Evolutionary conservation across 192 early-diverging fungal species (phyloP).

Genomic region (Coemansia sp.): DNA sequence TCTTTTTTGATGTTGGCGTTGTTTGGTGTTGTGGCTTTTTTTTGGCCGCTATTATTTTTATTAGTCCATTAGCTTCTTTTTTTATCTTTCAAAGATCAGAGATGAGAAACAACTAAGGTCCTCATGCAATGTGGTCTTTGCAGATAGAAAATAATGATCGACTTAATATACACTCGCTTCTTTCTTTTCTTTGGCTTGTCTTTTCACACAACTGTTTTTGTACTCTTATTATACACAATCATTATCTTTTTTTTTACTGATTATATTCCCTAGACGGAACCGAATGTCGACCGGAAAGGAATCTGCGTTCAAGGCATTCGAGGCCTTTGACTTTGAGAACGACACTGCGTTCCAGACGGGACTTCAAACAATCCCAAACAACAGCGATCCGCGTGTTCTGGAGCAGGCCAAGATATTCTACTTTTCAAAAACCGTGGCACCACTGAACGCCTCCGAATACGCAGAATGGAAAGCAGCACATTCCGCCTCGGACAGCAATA

Average conservation of each 20-base stretch:
- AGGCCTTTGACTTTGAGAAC: slow-evolving; percentile 39
- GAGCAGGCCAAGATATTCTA: slow-evolving; percentile 37
- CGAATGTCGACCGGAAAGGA: slow-evolving; percentile 3
- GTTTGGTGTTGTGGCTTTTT: too few species aligned
- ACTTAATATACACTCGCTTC: too few species aligned
- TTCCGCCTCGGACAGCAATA: not conserved
- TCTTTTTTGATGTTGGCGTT: too few species aligned
- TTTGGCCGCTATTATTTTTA: too few species aligned
- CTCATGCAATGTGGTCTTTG: too few species aligned
- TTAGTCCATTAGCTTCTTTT: not conserved
- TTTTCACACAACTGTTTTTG: not conserved
- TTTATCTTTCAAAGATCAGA: not conserved
- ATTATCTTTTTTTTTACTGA: slow-evolving; percentile 7
- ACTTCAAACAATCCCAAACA: slow-evolving; percentile 21
- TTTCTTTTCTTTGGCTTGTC: too few species aligned
- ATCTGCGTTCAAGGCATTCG: slow-evolving; percentile 24
- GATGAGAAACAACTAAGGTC: not conserved
- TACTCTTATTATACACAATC: not conserved
- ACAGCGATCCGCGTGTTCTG: slow-evolving; percentile 1
- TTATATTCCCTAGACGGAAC: too few species aligned
- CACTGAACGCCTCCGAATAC: slow-evolving; percentile 23
- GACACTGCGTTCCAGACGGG: slow-evolving; percentile 39
- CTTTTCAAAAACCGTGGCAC: slow-evolving; percentile 15
- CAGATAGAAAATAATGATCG: too few species aligned
- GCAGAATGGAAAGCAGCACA: slow-evolving; percentile 27